Evolutionary conservation across 768 basidiomycete species (phyloP), one percentile per base, ranked within the genome.

Genomic region (Podaxis sp.): DNA sequence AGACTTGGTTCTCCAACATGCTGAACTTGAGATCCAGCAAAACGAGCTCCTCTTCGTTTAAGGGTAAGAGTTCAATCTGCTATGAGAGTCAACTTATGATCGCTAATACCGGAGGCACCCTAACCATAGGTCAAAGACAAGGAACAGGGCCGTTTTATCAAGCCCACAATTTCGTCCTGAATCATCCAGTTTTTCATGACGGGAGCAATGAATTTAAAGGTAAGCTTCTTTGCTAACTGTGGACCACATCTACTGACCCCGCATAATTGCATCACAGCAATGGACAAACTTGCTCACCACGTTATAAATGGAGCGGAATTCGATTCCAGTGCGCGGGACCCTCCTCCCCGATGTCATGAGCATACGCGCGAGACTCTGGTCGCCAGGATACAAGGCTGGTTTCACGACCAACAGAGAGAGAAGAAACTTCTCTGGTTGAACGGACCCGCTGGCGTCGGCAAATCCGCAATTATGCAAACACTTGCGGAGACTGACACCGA

Each of bases 381-480:
- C 7, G 29, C 53, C 1, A 12, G 53, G 4, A 63, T 66, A 25
- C 19, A 38, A 37, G 52, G 49, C 22, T 67, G 67, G 66, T 50
- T 64, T 9, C 13, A 49, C 6, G 40, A 58, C 27, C 25, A 9
- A 6, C 36, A 41, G 17, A n/a, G 36, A 36, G 40, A 49, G 13
- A 47, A 59, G 19, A 58, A 37, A 1, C 37, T 69, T 15, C 36
- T 69, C 3, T 71, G 69, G 70, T 55, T 73, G 2, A 49, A 64
- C 25, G 72, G 73, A 0, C 66, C 71, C 0, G 70, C 70, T 25
- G 72, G 74, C 0, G 64, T 69, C 0, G 73, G 74, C 1, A 74
- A 74, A 55, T 66, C 73, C 0, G 68, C 72, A 2, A 60, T 78
- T 6, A 67, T 68, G 22, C 76, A 76, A 50, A 73, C 72, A 0